A percentile compares a stretch with the other conserved stretches of the same genome.
Evolutionary conservation across 768 basidiomycete genomes (phyloP).

Genomic region (Leucocoprinus birnbaumii): DNA sequence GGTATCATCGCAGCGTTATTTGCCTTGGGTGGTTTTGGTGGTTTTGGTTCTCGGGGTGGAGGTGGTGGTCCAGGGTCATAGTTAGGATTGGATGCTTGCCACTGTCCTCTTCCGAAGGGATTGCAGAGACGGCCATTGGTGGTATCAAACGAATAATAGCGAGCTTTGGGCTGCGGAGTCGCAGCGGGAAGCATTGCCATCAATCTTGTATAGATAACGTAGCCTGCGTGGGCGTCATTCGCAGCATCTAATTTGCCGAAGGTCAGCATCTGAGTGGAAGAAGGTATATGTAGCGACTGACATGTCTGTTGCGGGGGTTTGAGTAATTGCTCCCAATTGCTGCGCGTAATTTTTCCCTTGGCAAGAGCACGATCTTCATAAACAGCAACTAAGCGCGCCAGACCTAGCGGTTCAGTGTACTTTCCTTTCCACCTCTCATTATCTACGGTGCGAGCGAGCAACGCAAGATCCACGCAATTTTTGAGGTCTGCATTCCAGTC

Average conservation of each 20-base stretch:
- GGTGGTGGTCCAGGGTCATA: conserved; percentile 75
- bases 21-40: conserved; percentile 6
- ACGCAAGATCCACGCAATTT: conserved; percentile 66
- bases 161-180: conserved; percentile 29
- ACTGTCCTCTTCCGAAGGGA: conserved; percentile 34
- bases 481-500: conserved; percentile 41
- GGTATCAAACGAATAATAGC: conserved; percentile 58
- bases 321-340: conserved; percentile 67
- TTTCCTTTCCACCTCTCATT: conserved; percentile 71
- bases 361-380: conserved; percentile 50
- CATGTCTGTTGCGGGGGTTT: conserved; percentile 52
- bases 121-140: conserved; percentile 45
- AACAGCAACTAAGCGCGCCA: conserved; percentile 60
- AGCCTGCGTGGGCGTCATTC: conserved; percentile 70
- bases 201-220: conserved; percentile 47
- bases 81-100: conserved; percentile 59
- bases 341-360: conserved; percentile 61
- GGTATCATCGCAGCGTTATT: not conserved
- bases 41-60: conserved; percentile 32
- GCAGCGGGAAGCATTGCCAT: conserved; percentile 35
- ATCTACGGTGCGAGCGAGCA: conserved; percentile 70
- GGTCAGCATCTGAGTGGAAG: conserved; percentile 6
- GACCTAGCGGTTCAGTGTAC: conserved; percentile 57
- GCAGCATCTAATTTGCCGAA: conserved; percentile 50
- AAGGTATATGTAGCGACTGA: conserved; percentile 31